Conservation (phyloP, 2,329 filamentous ascomycete genomes). For the Colletotrichum abscissum region DNA sequence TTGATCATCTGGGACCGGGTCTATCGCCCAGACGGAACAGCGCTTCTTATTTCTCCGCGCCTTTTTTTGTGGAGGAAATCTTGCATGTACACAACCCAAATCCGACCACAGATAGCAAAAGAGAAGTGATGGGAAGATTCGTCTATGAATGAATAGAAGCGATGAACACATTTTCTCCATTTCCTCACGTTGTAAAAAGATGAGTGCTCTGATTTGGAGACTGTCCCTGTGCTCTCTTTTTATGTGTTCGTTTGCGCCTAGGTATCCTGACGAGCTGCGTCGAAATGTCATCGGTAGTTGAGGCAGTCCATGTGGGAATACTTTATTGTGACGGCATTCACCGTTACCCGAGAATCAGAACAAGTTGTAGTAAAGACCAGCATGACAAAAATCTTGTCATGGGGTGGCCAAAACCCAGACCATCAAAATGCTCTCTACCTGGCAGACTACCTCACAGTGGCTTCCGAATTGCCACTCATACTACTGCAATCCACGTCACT, state of each 20-base stretch:
- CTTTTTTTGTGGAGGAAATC: background rate
- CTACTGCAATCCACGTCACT: conserved; percentile 1
- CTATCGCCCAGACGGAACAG: background rate
- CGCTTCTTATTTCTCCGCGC: background rate
- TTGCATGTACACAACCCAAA: background rate
- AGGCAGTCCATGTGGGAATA: too few species aligned
- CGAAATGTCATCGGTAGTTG: too few species aligned
- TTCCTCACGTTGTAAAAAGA: background rate
- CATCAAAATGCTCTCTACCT: background rate
- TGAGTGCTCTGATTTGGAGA: background rate
- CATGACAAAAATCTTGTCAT: background rate
- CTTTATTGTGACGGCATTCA: too few species aligned
- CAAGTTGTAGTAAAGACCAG: background rate
- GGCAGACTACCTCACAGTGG: background rate
- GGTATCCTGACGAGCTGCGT: background rate
- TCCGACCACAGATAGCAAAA: background rate
- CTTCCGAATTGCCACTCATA: background rate
- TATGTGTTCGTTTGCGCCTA: background rate
- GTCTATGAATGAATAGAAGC: background rate
- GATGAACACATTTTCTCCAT: background rate
- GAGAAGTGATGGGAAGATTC: background rate
- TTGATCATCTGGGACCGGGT: background rate
- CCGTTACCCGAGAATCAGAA: too few species aligned
- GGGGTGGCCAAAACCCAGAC: background rate
- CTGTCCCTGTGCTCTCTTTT: background rate